Evolutionary conservation across 108 stramenopile genomes (phyloP).

Genomic region (Licmophora abbreviata): DNA sequence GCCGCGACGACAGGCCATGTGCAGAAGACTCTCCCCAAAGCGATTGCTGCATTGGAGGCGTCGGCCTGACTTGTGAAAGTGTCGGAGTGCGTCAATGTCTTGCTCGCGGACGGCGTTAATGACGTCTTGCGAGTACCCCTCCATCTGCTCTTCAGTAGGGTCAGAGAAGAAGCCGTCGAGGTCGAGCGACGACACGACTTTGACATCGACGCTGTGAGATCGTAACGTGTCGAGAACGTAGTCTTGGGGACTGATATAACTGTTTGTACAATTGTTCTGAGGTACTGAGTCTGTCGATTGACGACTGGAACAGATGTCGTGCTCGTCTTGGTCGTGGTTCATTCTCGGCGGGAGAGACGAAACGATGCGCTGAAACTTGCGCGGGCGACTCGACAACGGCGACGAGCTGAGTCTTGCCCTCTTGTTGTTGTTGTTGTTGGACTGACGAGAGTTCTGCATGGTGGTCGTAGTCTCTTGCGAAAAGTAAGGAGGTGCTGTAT

Average conservation of each 20-base stretch:
- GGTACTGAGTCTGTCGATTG: too few species aligned
- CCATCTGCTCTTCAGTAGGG: slow-evolving; percentile 53
- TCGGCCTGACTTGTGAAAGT: slow-evolving; percentile 20
- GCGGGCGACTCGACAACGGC: too few species aligned
- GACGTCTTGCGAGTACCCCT: slow-evolving; percentile 46
- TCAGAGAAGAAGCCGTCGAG: slow-evolving; percentile 27
- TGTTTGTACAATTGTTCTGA: too few species aligned
- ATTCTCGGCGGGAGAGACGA: too few species aligned
- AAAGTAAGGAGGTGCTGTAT: too few species aligned
- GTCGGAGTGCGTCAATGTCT: slow-evolving; percentile 42
- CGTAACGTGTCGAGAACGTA: background rate
- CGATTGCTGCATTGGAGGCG: slow-evolving; percentile 45
- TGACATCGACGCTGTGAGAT: background rate
- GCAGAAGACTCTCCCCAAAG: slow-evolving; percentile 66
- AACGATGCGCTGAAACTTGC: too few species aligned
- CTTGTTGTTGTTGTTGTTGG: too few species aligned
- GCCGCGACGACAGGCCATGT: slow-evolving; percentile 54
- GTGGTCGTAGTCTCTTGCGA: too few species aligned
- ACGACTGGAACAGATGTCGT: too few species aligned
- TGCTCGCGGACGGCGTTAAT: slow-evolving; percentile 44
- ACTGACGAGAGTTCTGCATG: too few species aligned
- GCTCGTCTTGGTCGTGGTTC: too few species aligned
- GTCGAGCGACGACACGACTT: slow-evolving; percentile 10
- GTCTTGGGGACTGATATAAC: background rate
- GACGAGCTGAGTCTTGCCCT: too few species aligned